phyloP scores from a whole-genome alignment of 2,329 filamentous ascomycete species.

The Bisporella sp. region DNA sequence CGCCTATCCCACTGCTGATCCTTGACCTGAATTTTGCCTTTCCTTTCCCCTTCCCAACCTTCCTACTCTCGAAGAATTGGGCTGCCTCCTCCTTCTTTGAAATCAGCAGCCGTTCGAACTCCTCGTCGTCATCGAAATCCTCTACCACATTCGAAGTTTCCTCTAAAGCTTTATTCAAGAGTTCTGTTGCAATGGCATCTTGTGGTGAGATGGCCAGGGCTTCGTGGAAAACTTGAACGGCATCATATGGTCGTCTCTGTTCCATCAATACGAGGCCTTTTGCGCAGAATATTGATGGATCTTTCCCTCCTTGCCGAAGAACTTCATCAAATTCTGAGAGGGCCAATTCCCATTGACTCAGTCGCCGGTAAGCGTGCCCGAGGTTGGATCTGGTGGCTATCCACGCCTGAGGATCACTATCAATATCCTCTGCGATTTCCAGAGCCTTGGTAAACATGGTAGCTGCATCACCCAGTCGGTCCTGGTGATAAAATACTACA shows the following conservation, averaged over 20 bases:
- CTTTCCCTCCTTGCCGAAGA: slow-evolving; percentile 72
- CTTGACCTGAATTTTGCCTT: slow-evolving; percentile 28
- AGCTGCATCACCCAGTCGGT: slow-evolving; percentile 67
- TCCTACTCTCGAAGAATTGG: slow-evolving; percentile 20
- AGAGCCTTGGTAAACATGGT: slow-evolving; percentile 74
- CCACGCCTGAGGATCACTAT: slow-evolving; percentile 76
- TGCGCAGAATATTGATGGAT: slow-evolving; percentile 69
- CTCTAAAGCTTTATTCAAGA: slow-evolving; percentile 64
- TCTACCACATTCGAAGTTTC: slow-evolving; percentile 41
- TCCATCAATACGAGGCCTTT: slow-evolving; percentile 83
- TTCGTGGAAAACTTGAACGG: slow-evolving; percentile 77
- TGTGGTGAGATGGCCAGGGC: slow-evolving; percentile 72
- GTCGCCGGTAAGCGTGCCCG: slow-evolving; percentile 75
- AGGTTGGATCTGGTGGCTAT: slow-evolving; percentile 81
- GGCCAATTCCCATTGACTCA: slow-evolving; percentile 62
- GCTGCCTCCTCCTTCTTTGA: slow-evolving; percentile 39
- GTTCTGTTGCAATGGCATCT: slow-evolving; percentile 73
- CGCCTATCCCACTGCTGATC: slow-evolving; percentile 26
- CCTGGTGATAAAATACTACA: slow-evolving; percentile 91
- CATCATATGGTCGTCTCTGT: slow-evolving; percentile 65
- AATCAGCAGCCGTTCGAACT: slow-evolving; percentile 48
- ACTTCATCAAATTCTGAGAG: slow-evolving; percentile 82
- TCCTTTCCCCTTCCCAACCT: slow-evolving; percentile 35
- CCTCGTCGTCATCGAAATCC: slow-evolving; percentile 41
- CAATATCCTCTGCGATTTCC: slow-evolving; percentile 69